Base-by-base conservation (phyloP, 148 eudicot genomes). In the Rhododendron molle region DNA sequence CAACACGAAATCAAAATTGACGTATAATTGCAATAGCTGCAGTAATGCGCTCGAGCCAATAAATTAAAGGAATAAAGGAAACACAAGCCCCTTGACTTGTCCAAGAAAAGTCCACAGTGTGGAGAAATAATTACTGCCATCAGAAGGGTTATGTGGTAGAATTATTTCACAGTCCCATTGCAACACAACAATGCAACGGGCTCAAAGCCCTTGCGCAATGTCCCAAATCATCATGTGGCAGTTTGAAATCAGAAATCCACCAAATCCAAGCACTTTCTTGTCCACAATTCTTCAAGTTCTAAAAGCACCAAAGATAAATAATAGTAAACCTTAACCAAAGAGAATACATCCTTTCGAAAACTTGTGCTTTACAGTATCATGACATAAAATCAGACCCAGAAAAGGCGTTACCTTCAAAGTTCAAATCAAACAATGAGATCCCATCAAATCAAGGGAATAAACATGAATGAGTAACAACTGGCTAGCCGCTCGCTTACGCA, bases 181-280 rank as follows among this genome's bases (percentile, higher is more conserved):
- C 72, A 81, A 80, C 56, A 80, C 83, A 80, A 21, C 49, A 83
- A n/a, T n/a, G 56, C 76, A 76, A 78, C 56, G 76, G 89, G 86
- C 87, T 89, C 89, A 89, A 87, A 89, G 88, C 89, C 91, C 89
- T 90, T 89, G 89, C 91, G 89, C 91, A 89, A 87, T 89, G 44
- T 85, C 88, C 89, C 90, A 89, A 89, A 84, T 12, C 89, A 89
- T 89, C 90, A 87, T 83, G 54, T 87, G 90, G 84, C 89, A 85
- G 47, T 65, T 82, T 60, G 14, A 43, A 77, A 77, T 77, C 60
- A 26, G 34, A 79, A 14, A 26, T n/a, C 10, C 52, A n/a, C 30
- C 81, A 23, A n/a, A 78, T n/a, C 34, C 32, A 78, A 46, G 36
- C 30, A 26, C 60, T 30, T 52, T 18, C 7, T 52, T 52, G 30